Base-by-base conservation (phyloP, 164 flowering plant species). In the Aristolochia contorta region DNA sequence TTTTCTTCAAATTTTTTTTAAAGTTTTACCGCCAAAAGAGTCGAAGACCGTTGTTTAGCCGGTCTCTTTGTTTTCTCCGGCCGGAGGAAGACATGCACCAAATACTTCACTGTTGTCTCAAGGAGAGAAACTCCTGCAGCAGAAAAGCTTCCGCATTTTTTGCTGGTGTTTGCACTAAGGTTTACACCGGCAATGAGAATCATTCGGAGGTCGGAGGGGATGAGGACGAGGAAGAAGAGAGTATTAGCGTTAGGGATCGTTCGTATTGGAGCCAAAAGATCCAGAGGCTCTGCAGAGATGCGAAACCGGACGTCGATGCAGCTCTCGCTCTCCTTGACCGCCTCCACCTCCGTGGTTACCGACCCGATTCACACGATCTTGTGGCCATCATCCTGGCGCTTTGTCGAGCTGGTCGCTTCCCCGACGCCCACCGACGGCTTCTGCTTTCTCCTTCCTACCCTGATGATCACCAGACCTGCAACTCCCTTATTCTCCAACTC, bases 391-490 rank as follows among this genome's bases (percentile, higher is more conserved):
- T 88, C 56, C 96, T 90, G 62, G 86, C 81, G 18, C 92, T 93
- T 54, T 87, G 97, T 59, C 72, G 67, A 37, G 60, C 87, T 49
- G 15, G 48, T 51, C 88, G 97, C 47, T 88, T 78, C 70, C 22
- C 72, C 23, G 94, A 93, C 67, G 98, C 98, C 51, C 97, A 80
- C 74, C 77, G 67, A 27, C 84, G 80, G 6, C 66, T 89, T 47
- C 74, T 73, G 23, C 69, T 73, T 53, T 74, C 63, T 65, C 47
- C 59, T 16, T 76, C 61, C 54, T 66, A 80, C 58, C 91, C 91
- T 6, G 86, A 93, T 6, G 86, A 93, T 56, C 84, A 82, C 58
- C 92, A 92, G 22, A 84, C 97, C 6, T 81, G 86, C 76, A 93
- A 93, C 65, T 79, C 86, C 16, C 79, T 93, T 61, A 76, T 93